Base-by-base conservation (phyloP, 768 basidiomycete species). In the Mycena kentingensis region DNA sequence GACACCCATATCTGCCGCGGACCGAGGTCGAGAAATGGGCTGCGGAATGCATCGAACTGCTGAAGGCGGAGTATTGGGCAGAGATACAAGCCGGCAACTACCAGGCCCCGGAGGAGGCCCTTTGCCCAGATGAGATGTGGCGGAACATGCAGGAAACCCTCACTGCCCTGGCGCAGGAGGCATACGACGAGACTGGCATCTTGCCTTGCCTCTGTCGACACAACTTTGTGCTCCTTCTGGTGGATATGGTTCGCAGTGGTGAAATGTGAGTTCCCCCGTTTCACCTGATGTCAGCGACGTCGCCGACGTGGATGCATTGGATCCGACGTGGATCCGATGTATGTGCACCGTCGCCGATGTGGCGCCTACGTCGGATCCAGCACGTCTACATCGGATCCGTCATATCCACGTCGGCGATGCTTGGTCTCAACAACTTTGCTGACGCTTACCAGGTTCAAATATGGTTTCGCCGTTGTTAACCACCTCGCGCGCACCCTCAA, bases 171-270 rank as follows among this genome's bases (percentile, higher is more conserved):
- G 57, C n/a, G 3, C 28, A 46, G 45, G 5, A 21, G 29, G 29
- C 19, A 27, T 2, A 71, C 41, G 52, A 68, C 1, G 70, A 75
- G 62, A 65, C 70, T 0, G 71, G 75, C 0, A 60, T 73, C 15
- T 77, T 77, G 51, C 65, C 70, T 0, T 42, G 56, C 51, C 63
- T 63, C 8, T 75, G 72, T 52, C 53, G 62, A 1, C 71, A 73
- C 64, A 68, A 71, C 1, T 60, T 71, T 0, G 52, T 69, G 18
- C 51, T 71, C 1, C 60, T 57, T 44, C 35, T 70, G 0, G 57
- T 55, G 0, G 73, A 75, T 44, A 71, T 73, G 70, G 47, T 72
- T 11, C 42, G 41, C 5, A 70, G 66, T 47, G 68, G 73, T 5
- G 68, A 75, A 50, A 51, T 73, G 73, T 73, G 60, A 46, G 70